Evolutionary conservation across 768 basidiomycete genomes (phyloP).

Genomic region (Floccularia luteovirens): DNA sequence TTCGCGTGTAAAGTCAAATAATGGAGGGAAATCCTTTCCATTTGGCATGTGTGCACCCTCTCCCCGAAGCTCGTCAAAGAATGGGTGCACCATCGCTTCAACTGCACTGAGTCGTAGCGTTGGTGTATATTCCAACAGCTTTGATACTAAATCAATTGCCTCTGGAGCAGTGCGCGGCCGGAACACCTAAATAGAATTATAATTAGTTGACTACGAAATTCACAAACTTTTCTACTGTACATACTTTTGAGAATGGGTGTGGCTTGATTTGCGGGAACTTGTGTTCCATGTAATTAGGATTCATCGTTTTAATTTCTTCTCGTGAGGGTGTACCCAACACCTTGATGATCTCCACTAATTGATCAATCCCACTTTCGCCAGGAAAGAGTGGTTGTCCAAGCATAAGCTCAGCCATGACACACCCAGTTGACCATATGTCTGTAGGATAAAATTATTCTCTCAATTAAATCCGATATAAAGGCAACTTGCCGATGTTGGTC

Average conservation of each 20-base stretch:
- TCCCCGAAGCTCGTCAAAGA: constrained; percentile 93
- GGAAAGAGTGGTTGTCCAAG: constrained; percentile 98
- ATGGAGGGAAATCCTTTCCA: constrained; percentile 88
- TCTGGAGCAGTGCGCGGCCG: constrained; percentile 93
- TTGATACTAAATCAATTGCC: constrained; percentile 93
- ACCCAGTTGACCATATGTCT: constrained; percentile 99
- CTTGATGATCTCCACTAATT: constrained; percentile 99
- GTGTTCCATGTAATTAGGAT: constrained; percentile 99
- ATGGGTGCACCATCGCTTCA: constrained; percentile 88
- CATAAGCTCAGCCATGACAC: constrained; percentile 99
- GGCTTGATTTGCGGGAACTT: constrained; percentile 99
- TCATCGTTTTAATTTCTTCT: constrained; percentile 99
- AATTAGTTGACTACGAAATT: constrained; percentile 8
- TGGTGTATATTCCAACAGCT: constrained; percentile 97
- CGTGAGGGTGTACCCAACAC: constrained; percentile 96
- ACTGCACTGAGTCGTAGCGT: constrained; percentile 83
- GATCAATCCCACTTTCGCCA: constrained; percentile 98
- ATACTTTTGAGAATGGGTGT: constrained; percentile 96
- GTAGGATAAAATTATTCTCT: constrained; percentile 8
- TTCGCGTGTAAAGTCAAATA: constrained; percentile 96
- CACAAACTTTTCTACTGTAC: constrained; percentile 7
- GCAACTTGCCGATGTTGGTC: constrained; percentile 86
- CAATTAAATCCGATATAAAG: constrained; percentile 4
- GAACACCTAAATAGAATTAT: constrained; percentile 67
- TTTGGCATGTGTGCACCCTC: constrained; percentile 95